phyloP scores from a whole-genome alignment of 2,329 filamentous ascomycete genomes.

The Corynespora cassiicola region DNA sequence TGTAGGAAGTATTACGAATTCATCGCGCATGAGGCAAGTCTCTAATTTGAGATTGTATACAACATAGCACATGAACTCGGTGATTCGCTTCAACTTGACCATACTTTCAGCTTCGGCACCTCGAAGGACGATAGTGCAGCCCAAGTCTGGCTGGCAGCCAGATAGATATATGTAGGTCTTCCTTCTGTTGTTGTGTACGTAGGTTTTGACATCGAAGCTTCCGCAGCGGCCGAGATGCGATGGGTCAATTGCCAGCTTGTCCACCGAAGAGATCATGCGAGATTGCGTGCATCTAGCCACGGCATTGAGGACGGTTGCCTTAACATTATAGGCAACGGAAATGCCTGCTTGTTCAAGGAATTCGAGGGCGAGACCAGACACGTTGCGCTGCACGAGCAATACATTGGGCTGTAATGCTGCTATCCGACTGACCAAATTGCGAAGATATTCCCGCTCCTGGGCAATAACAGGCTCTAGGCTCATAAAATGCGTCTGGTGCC shows the following conservation, averaged over 20 bases:
- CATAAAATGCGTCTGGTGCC: conserved; percentile 95
- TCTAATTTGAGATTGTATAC: conserved; percentile 97
- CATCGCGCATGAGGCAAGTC: conserved; percentile 91
- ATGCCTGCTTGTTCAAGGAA: conserved; percentile 89
- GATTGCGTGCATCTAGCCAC: conserved; percentile 92
- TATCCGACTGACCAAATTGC: conserved; percentile 91
- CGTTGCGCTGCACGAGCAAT: conserved; percentile 88
- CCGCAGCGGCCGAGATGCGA: conserved; percentile 80
- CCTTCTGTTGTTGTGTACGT: conserved; percentile 81
- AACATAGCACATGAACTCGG: conserved; percentile 98
- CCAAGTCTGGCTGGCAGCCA: conserved; percentile 85
- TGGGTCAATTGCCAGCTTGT: conserved; percentile 81
- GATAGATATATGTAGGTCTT: conserved; percentile 97
- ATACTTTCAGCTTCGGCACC: conserved; percentile 77
- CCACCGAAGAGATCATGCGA: conserved; percentile 90
- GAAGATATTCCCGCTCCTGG: conserved; percentile 92
- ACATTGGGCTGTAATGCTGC: conserved; percentile 84
- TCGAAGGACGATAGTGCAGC: conserved; percentile 91
- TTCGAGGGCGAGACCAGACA: conserved; percentile 88
- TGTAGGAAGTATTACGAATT: conserved; percentile 82
- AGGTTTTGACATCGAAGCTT: conserved; percentile 95
- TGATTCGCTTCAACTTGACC: conserved; percentile 85
- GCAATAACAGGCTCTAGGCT: conserved; percentile 95
- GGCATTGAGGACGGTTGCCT: conserved; percentile 92
- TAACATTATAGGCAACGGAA: conserved; percentile 95